Evolutionary conservation across 148 eudicot genomes (phyloP), one percentile per base, ranked within the genome.

Genomic region (Rhododendron griersonianum): DNA sequence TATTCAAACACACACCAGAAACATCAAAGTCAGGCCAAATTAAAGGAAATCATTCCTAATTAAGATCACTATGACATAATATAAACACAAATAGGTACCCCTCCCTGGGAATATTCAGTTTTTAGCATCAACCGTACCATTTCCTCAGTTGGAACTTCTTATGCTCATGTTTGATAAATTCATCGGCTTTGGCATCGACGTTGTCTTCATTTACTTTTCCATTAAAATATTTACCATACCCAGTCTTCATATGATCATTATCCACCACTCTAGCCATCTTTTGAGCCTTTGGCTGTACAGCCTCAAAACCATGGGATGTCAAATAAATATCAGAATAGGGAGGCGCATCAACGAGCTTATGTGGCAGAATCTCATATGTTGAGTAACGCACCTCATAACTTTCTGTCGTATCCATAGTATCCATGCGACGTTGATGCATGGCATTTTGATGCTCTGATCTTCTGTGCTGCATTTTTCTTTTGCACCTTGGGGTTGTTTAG

Each of bases 151-250:
- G 80, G 80, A 90, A 87, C 86, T 74, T 90, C 71, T 81, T 59
- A 30, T 87, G 93, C 87, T 86, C 80, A 39, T 69, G 15, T 7
- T 71, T 25, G 44, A 91, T 90, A 53, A 86, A 91, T 13, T 90
- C 85, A 39, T 88, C 88, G 8, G 91, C 91, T 83, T 88, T 87
- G 28, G 83, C 84, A 80, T 91, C 89, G 41, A 88, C 47, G 13
- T 87, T 83, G 57, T 88, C 85, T 80, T 28, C 63, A 28, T 48
- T 4, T 14, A 0, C 41, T 14, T 21, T 41, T 7, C 8, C 44
- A 6, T 7, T 30, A 4, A 44, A 4, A 44, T 78, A 30, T 45
- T 44, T 23, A 3, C 16, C 6, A 35, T 83, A 25, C 41, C 28
- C 18, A 2, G 15, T 9, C 14, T 3, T 44, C 9, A 0, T 25